These are phyloP conservation scores for Penicillium canescens DNA, from an alignment of 495 filamentous ascomycete genomes.

Conservation along the genomic window DNA sequence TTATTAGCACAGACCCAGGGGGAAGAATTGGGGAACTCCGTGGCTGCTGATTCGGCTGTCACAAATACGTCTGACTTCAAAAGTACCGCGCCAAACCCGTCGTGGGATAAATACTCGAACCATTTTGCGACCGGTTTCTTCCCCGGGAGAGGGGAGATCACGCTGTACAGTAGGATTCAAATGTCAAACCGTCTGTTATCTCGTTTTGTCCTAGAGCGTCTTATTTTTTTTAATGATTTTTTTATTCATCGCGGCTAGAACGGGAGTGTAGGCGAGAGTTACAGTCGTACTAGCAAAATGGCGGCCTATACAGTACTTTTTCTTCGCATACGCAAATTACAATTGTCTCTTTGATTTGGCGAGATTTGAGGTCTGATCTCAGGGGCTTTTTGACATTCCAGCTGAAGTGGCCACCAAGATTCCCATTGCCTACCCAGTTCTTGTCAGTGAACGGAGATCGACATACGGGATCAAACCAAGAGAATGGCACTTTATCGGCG, in stretches of 20 bases:
- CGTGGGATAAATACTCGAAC: slow-evolving; percentile 11
- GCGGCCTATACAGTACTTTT: slow-evolving; percentile 12
- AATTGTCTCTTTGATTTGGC: background rate
- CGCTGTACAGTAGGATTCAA: background rate
- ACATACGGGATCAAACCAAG: slow-evolving; percentile 6
- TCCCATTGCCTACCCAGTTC: slow-evolving; percentile 1
- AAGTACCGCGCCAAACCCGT: slow-evolving; percentile 26
- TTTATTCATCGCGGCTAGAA: background rate
- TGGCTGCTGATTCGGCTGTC: slow-evolving; percentile 7
- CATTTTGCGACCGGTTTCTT: slow-evolving; percentile 12
- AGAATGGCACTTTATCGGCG: slow-evolving; percentile 17
- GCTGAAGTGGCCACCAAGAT: slow-evolving; percentile 1
- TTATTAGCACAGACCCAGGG: slow-evolving; percentile 8
- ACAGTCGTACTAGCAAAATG: background rate
- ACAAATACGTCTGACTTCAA: slow-evolving; percentile 8
- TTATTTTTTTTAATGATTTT: background rate
- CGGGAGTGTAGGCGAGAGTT: background rate
- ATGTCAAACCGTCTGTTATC: slow-evolving; percentile 5
- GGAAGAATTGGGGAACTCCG: background rate
- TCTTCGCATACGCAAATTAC: background rate
- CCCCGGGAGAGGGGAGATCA: background rate
- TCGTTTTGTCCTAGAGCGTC: slow-evolving; percentile 22
- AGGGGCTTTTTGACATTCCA: slow-evolving; percentile 15
- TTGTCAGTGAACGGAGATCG: slow-evolving; percentile 17
- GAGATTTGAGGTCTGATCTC: slow-evolving; percentile 27